Conservation (phyloP, 306 rosid genomes). For the Pyrus betulifolia region DNA sequence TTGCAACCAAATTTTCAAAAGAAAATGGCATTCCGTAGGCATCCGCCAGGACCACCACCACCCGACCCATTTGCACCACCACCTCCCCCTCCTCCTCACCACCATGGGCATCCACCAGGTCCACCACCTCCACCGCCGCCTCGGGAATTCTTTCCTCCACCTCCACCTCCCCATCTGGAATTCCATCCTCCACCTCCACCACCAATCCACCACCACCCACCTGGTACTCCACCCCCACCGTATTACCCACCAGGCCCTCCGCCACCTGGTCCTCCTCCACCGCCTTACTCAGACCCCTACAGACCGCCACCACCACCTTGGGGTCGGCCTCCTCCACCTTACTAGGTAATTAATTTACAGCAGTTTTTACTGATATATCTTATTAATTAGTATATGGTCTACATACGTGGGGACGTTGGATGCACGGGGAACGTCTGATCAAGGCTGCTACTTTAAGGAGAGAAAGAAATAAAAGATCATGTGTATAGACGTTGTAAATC, state of each 20-base stretch:
- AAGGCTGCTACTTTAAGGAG: background rate
- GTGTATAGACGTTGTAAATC: too few species aligned
- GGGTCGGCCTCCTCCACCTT: constrained; percentile 19
- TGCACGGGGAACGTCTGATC: background rate
- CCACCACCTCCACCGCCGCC: constrained; percentile 8
- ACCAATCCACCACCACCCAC: constrained; percentile 6
- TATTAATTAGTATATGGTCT: background rate
- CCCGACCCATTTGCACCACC: constrained; percentile 5
- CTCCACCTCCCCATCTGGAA: constrained; percentile 14
- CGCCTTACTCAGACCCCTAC: constrained; percentile 14
- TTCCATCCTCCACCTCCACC: constrained; percentile 12
- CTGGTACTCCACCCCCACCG: constrained; percentile 21
- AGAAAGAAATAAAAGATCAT: background rate
- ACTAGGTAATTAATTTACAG: background rate
- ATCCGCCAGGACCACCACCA: background rate
- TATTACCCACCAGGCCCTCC: background rate
- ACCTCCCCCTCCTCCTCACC: constrained; percentile 9
- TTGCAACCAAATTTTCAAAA: background rate
- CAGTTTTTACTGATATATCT: background rate
- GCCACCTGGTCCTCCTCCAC: constrained; percentile 22
- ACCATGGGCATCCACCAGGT: background rate
- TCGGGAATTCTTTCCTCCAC: background rate
- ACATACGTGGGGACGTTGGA: background rate
- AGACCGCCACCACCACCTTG: constrained; percentile 13
- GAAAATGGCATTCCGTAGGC: background rate